Conservation (phyloP, 768 basidiomycete species). For the Boletus tomentosulus region DNA sequence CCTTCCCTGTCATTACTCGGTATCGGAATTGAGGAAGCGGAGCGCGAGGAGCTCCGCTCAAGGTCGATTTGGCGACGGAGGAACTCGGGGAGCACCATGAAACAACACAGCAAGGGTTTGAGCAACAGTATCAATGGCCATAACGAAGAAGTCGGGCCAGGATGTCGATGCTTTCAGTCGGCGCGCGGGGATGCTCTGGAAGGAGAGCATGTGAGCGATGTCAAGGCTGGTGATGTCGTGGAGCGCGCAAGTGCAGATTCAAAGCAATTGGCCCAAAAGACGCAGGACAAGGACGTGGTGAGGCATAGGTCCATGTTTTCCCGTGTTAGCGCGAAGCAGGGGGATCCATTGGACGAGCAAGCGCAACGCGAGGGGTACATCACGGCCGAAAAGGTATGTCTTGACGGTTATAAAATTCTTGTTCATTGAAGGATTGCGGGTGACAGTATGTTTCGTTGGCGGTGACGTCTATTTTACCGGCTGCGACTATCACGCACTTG, state of each 20-base stretch:
- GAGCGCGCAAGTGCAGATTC: neutral
- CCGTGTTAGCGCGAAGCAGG: constrained; percentile 23
- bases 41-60: constrained; percentile 19
- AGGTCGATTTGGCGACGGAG: constrained; percentile 18
- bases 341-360: neutral
- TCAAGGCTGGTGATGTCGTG: neutral
- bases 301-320: constrained; percentile 27
- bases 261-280: neutral
- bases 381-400: constrained; percentile 26
- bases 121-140: neutral
- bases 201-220: neutral
- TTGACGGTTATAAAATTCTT: neutral
- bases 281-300: constrained; percentile 21
- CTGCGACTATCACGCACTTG: constrained; percentile 13
- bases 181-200: neutral
- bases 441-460: constrained; percentile 25
- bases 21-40: constrained; percentile 21
- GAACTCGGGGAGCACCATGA: constrained; percentile 9
- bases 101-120: constrained; percentile 6
- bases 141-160: neutral
- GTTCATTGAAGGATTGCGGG: neutral
- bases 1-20: constrained; percentile 20
- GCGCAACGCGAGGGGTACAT: constrained; percentile 20
- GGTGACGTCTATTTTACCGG: constrained; percentile 24
- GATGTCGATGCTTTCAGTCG: neutral